Evolutionary conservation across 164 flowering plant species (phyloP).

Genomic region (Stephania japonica): DNA sequence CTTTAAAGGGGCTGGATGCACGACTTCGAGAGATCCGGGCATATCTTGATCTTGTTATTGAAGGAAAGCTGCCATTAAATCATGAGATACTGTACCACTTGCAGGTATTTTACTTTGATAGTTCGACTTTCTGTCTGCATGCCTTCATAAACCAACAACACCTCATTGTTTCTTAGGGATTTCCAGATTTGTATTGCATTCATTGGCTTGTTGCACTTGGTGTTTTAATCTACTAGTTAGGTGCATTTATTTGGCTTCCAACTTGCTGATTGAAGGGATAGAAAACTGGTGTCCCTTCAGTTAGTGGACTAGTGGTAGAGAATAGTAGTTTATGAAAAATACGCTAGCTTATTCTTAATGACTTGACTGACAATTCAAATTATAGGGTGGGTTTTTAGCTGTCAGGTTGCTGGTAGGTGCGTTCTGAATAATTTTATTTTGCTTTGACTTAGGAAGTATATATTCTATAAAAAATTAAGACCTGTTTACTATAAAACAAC

Average conservation of each 20-base stretch:
- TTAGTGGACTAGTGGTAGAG: background rate
- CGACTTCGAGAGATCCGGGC: slow-evolving; percentile 74
- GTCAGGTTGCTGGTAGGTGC: too few relatives aligned
- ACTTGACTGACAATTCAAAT: too few relatives aligned
- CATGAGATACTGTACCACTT: slow-evolving; percentile 93
- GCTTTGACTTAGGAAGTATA: too few relatives aligned
- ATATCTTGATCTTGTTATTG: slow-evolving; percentile 85
- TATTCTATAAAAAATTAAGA: too few relatives aligned
- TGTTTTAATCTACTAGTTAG: background rate
- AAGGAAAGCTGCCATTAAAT: slow-evolving; percentile 80
- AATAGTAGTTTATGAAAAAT: too few relatives aligned
- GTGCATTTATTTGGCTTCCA: background rate
- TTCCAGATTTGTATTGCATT: background rate
- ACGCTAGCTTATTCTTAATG: too few relatives aligned
- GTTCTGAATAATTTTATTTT: too few relatives aligned
- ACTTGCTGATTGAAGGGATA: background rate
- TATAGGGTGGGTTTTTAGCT: too few relatives aligned
- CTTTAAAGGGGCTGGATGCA: slow-evolving; percentile 87
- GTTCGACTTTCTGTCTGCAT: background rate
- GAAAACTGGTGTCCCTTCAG: background rate
- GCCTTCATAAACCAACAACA: background rate
- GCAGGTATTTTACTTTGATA: slow-evolving; percentile 25
- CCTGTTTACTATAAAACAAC: too few relatives aligned
- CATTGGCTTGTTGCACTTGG: background rate
- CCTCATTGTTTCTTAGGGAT: background rate